phyloP scores from a whole-genome alignment of 2,329 filamentous ascomycete species.

The Talaromyces pinophilus region DNA sequence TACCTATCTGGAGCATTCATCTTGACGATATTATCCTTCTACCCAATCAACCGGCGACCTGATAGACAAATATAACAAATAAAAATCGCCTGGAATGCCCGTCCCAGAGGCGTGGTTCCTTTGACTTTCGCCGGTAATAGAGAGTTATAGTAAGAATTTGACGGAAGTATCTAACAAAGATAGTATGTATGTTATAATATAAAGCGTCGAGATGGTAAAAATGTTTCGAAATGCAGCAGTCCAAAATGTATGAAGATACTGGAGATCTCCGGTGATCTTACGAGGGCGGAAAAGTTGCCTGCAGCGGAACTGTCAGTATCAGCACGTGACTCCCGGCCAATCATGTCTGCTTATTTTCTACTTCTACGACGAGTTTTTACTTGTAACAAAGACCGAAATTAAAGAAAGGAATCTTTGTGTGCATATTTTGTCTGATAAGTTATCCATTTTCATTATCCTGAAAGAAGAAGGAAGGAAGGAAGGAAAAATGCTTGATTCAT shows the following conservation, averaged over 20 bases:
- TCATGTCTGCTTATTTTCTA: neutral
- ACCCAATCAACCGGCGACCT: neutral
- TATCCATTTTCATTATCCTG: conserved; percentile 10
- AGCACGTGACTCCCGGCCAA: conserved; percentile 15
- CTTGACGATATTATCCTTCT: neutral
- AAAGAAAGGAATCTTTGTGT: neutral
- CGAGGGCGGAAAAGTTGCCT: conserved; percentile 8
- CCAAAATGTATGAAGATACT: neutral
- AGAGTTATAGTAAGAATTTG: neutral
- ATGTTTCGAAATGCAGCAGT: neutral
- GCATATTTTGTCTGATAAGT: neutral
- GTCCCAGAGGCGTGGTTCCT: neutral
- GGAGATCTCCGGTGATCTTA: neutral
- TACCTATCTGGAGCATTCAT: conserved; percentile 27
- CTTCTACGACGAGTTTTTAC: neutral
- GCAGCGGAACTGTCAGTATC: conserved; percentile 3
- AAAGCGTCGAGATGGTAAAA: neutral
- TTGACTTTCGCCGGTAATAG: neutral
- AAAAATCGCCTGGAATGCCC: neutral
- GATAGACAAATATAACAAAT: neutral
- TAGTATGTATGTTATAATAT: neutral
- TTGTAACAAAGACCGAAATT: neutral
- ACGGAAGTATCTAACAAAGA: neutral
- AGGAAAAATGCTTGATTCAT: neutral
- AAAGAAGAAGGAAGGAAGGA: neutral